Conservation (phyloP, 441 rosid genomes). For the Bocquillonia castaneifolia region DNA sequence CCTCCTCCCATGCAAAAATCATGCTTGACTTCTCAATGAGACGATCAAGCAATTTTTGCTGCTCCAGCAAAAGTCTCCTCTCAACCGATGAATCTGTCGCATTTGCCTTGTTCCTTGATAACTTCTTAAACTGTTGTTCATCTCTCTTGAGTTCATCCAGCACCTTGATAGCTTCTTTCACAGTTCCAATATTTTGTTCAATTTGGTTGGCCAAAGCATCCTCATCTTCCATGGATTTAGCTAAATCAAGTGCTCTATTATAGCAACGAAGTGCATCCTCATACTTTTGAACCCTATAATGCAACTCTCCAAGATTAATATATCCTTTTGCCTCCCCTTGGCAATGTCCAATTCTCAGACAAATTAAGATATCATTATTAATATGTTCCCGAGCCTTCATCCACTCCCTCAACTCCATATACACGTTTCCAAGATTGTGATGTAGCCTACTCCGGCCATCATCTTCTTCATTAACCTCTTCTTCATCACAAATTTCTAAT, state of each 20-base stretch:
- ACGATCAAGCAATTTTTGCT: conserved; percentile 57
- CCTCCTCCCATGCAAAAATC: conserved; percentile 78
- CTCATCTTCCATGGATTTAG: conserved; percentile 93
- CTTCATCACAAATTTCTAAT: conserved; percentile 79
- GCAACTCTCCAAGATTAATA: conserved; percentile 89
- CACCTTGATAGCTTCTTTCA: conserved; percentile 62
- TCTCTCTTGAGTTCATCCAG: conserved; percentile 66
- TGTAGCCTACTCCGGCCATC: conserved; percentile 87
- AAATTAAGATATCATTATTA: conserved; percentile 74
- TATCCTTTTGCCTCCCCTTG: conserved; percentile 98
- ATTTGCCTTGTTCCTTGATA: conserved; percentile 43
- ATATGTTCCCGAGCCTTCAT: conserved; percentile 65
- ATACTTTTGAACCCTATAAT: conserved; percentile 66
- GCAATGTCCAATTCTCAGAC: conserved; percentile 58
- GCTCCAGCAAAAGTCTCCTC: conserved; percentile 59
- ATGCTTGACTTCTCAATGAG: conserved; percentile 81
- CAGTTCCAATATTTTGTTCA: conserved; percentile 55
- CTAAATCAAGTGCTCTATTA: conserved; percentile 67
- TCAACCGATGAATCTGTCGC: conserved; percentile 60
- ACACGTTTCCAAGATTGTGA: conserved; percentile 87
- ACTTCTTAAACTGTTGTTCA: conserved; percentile 79
- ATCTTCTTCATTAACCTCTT: conserved; percentile 68
- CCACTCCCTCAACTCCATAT: conserved; percentile 70
- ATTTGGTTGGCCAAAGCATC: conserved; percentile 64
- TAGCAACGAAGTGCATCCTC: conserved; percentile 74